These are phyloP conservation scores for Didymella keratinophila DNA, from an alignment of 2,329 filamentous ascomycete genomes.

Conservation along the genomic window DNA sequence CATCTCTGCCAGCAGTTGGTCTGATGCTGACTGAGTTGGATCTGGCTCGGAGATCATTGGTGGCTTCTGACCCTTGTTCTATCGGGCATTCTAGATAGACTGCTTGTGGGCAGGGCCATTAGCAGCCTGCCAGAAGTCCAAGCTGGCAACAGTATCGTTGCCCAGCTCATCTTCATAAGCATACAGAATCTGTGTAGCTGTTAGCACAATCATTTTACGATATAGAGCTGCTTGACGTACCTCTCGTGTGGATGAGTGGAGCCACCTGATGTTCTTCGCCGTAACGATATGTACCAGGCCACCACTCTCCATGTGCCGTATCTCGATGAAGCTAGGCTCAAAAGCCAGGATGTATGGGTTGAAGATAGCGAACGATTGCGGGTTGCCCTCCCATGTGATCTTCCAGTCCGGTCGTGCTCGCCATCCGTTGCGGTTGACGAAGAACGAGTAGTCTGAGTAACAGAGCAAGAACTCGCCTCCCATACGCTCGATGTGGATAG, in stretches of 20 bases:
- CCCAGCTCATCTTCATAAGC: constrained; percentile 96
- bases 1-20: not conserved
- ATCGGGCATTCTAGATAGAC: constrained; percentile 37
- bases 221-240: constrained; percentile 59
- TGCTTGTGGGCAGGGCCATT: constrained; percentile 39
- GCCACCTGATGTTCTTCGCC: constrained; percentile 95
- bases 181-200: constrained; percentile 80
- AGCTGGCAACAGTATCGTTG: constrained; percentile 89
- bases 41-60: not conserved
- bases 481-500: constrained; percentile 96
- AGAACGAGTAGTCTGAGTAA: constrained; percentile 99
- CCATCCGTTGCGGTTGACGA: constrained; percentile 98
- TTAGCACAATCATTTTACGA: not conserved
- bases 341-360: constrained; percentile 98
- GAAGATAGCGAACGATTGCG: constrained; percentile 90
- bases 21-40: not conserved
- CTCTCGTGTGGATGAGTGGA: constrained; percentile 96
- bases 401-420: constrained; percentile 94
- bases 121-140: constrained; percentile 84
- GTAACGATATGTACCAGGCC: constrained; percentile 93
- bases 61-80: constrained; percentile 37
- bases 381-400: constrained; percentile 96
- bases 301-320: constrained; percentile 92
- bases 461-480: constrained; percentile 97
- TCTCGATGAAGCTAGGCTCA: constrained; percentile 96